These are phyloP conservation scores for Blastobotrys capitulatus DNA, from an alignment of 1,139 yeast genomes.

Conservation along the genomic window DNA sequence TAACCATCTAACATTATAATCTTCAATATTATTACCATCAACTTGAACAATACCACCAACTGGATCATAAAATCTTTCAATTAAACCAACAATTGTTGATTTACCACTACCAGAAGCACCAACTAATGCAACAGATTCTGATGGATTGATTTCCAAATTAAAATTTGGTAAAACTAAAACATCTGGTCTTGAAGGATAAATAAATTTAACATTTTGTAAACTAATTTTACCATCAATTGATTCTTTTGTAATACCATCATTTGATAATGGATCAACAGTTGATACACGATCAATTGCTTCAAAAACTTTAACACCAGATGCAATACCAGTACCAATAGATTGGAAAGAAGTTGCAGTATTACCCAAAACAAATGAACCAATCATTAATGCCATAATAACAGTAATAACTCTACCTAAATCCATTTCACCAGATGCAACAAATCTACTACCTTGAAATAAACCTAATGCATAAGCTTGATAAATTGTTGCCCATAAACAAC, in stretches of 20 bases:
- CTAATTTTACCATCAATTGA: constrained; percentile 48
- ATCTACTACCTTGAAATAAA: constrained; percentile 41
- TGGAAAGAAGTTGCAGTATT: constrained; percentile 39
- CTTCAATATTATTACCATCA: constrained; percentile 59
- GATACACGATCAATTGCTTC: constrained; percentile 41
- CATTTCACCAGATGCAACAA: constrained; percentile 33
- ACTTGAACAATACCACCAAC: constrained; percentile 58
- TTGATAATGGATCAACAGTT: constrained; percentile 31
- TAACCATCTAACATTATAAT: constrained; percentile 65
- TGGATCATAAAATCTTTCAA: constrained; percentile 63
- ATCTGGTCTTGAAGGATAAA: constrained; percentile 85
- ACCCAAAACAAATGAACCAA: constrained; percentile 41
- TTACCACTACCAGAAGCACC: constrained; percentile 94
- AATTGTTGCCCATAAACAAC: constrained; percentile 33
- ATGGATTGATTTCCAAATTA: constrained; percentile 54
- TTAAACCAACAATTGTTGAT: constrained; percentile 71
- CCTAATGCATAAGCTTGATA: constrained; percentile 39
- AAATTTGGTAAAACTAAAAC: constrained; percentile 64
- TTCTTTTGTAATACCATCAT: constrained; percentile 31
- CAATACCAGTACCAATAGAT: constrained; percentile 36
- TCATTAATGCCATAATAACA: constrained; percentile 37
- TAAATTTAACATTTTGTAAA: constrained; percentile 47
- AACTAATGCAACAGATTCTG: constrained; percentile 80
- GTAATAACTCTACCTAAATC: constrained; percentile 33
- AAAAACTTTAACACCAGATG: constrained; percentile 38